Conservation (phyloP, 352 stramenopile species). For the Phytophthora ramorum region DNA sequence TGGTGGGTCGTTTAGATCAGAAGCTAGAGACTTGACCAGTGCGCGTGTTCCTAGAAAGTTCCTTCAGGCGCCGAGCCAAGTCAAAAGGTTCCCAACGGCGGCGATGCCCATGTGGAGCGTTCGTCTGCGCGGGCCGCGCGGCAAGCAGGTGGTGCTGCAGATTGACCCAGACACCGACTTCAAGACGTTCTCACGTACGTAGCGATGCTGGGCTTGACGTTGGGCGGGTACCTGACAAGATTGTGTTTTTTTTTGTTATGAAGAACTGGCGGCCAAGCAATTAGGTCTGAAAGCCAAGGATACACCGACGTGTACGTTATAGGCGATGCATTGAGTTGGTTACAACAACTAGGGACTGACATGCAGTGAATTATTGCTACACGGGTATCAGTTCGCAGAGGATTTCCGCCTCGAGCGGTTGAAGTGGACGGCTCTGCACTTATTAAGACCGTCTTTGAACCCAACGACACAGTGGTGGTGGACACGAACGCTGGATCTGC, state of each 20-base stretch:
- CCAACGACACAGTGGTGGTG: slow-evolving; percentile 82
- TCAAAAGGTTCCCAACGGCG: not conserved
- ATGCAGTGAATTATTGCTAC: not conserved
- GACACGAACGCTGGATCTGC: slow-evolving; percentile 20
- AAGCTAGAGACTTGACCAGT: slow-evolving; percentile 6
- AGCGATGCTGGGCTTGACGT: not conserved
- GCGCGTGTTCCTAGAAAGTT: slow-evolving; percentile 30
- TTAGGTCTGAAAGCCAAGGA: slow-evolving; percentile 52
- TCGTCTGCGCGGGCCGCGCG: slow-evolving; percentile 64
- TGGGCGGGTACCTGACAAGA: not conserved
- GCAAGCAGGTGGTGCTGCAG: slow-evolving; percentile 61
- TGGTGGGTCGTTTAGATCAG: slow-evolving; percentile 3
- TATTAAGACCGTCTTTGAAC: slow-evolving; percentile 58
- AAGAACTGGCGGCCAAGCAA: slow-evolving; percentile 54
- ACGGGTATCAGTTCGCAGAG: slow-evolving; percentile 54
- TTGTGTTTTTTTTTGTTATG: slow-evolving; percentile 1
- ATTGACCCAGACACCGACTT: slow-evolving; percentile 47
- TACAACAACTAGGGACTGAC: not conserved
- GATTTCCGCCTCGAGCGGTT: slow-evolving; percentile 65
- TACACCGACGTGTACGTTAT: slow-evolving; percentile 55
- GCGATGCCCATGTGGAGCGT: slow-evolving; percentile 62
- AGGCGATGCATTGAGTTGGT: not conserved
- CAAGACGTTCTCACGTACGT: slow-evolving; percentile 62
- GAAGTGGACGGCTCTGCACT: slow-evolving; percentile 42
- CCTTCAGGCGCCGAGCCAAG: not conserved